Percentiles rank a stretch among this genome's conserved stretches.
Evolutionary conservation across 345 rosid genomes (phyloP).

Genomic region (rapeseed (Brassica napus)): Da-Ae NC_063450.1:22630501-22631000

Average conservation of each 20-base stretch:
- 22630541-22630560: constrained; percentile 99
- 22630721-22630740: constrained; percentile 66
- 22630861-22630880: constrained; percentile 71
- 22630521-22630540: constrained; percentile 99
- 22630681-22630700: constrained; percentile 77
- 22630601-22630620: constrained; percentile 96
- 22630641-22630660: constrained; percentile 77
- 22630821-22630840: constrained; percentile 70
- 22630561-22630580: constrained; percentile 99
- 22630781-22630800: constrained; percentile 62
- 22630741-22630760: constrained; percentile 94
- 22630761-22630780: constrained; percentile 84
- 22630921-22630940: constrained; percentile 68
- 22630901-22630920: constrained; percentile 89
- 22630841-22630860: constrained; percentile 74
- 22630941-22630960: constrained; percentile 66
- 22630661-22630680: constrained; percentile 90
- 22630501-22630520: constrained; percentile 99
- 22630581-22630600: constrained; percentile 99
- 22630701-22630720: constrained; percentile 74
- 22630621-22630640: constrained; percentile 90
- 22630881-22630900: constrained; percentile 88
- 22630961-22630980: constrained; percentile 93
- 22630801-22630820: constrained; percentile 87
- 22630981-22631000: constrained; percentile 84